Evolutionary conservation across 306 rosid genomes (phyloP).

Genomic region (Benincasa hispida): DNA sequence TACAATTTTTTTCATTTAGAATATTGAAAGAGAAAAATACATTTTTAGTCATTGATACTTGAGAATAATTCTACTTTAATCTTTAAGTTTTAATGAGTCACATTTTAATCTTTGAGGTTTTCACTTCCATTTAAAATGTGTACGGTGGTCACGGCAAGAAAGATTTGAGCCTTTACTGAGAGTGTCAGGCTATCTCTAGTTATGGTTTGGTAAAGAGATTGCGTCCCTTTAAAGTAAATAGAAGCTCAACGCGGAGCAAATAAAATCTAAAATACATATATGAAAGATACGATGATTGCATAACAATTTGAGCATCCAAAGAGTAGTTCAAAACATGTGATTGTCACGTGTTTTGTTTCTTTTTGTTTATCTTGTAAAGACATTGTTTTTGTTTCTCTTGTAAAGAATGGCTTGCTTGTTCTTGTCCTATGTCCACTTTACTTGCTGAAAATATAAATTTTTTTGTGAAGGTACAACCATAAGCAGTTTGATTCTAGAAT

Average conservation of each 20-base stretch:
- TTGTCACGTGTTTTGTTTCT: not conserved
- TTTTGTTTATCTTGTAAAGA: not conserved
- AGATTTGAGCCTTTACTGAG: not conserved
- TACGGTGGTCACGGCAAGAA: not conserved
- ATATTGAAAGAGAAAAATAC: not conserved
- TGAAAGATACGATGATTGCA: not conserved
- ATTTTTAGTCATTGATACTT: not conserved
- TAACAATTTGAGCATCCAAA: not conserved
- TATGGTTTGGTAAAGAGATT: not conserved
- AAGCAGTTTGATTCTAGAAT: not conserved
- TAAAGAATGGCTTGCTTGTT: not conserved
- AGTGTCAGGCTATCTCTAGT: not conserved
- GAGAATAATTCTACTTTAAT: not conserved
- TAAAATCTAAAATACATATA: not conserved
- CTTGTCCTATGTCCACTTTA: not conserved
- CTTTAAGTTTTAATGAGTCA: not conserved
- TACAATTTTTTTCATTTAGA: not conserved
- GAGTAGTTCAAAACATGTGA: not conserved
- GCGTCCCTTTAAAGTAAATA: not conserved
- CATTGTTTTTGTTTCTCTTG: not conserved
- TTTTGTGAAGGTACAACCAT: not conserved
- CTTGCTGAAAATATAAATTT: not conserved
- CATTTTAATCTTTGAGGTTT: not conserved
- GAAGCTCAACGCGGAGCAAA: not conserved
- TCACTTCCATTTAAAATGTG: not conserved